Evolutionary conservation across 1,284 basidiomycete genomes (phyloP).

Genomic region (Xanthoconium separans): DNA sequence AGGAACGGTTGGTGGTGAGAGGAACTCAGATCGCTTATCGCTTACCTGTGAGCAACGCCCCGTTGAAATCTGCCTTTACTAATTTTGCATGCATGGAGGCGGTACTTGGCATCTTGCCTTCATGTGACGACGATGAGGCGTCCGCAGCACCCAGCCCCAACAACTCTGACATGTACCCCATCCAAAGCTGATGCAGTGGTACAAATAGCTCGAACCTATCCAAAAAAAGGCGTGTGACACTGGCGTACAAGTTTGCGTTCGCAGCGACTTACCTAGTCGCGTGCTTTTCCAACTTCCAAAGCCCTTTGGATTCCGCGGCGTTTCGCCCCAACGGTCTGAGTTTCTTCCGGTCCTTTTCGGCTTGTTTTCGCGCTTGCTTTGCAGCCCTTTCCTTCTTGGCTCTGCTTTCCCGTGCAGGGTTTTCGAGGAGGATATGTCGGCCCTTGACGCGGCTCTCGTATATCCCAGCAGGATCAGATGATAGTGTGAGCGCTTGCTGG

Average conservation of each 20-base stretch:
- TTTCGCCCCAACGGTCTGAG: conserved; percentile 44
- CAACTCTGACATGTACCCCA: conserved; percentile 84
- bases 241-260: background rate
- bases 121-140: conserved; percentile 32
- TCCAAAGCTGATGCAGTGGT: conserved; percentile 81
- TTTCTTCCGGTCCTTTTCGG: conserved; percentile 48
- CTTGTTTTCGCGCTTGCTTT: conserved; percentile 45
- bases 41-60: conserved; percentile 70
- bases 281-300: conserved; percentile 59
- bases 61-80: conserved; percentile 85
- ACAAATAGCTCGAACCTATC: conserved; percentile 63
- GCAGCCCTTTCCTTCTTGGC: conserved; percentile 45
- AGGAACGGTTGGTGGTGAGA: background rate
- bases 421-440: conserved; percentile 65
- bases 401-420: conserved; percentile 57
- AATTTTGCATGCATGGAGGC: conserved; percentile 73
- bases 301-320: conserved; percentile 46
- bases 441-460: conserved; percentile 64
- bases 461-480: conserved; percentile 48
- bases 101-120: conserved; percentile 47
- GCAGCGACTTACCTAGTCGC: conserved; percentile 52
- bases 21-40: background rate
- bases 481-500: conserved; percentile 41
- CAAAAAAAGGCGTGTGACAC: background rate
- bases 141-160: conserved; percentile 53